Conservation (phyloP, 768 basidiomycete genomes). For the Boletus subparvulus region DNA sequence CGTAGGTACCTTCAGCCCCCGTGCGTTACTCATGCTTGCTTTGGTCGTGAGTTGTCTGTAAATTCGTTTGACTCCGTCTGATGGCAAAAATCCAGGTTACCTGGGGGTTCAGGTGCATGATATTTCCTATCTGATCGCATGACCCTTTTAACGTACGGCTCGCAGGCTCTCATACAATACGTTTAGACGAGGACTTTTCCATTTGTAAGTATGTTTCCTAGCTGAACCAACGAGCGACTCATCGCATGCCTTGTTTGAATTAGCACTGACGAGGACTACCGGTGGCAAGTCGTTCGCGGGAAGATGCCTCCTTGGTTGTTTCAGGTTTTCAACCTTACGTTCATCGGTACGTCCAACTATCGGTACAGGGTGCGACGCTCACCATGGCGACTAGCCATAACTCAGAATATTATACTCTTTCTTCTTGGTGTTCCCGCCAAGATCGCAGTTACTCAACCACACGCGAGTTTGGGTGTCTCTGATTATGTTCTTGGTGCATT, state of each 20-base stretch:
- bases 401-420: constrained; percentile 81
- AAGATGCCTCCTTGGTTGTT: constrained; percentile 55
- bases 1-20: constrained; percentile 57
- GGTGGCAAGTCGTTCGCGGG: constrained; percentile 77
- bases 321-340: constrained; percentile 59
- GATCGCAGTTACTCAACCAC: constrained; percentile 53
- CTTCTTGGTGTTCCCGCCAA: constrained; percentile 63
- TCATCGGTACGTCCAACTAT: constrained; percentile 55
- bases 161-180: constrained; percentile 75
- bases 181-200: constrained; percentile 78
- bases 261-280: constrained; percentile 87
- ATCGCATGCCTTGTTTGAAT: background rate
- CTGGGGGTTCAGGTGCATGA: constrained; percentile 62
- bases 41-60: constrained; percentile 48
- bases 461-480: constrained; percentile 48
- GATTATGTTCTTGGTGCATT: constrained; percentile 63
- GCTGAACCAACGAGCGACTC: background rate
- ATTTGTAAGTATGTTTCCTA: constrained; percentile 45
- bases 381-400: constrained; percentile 44
- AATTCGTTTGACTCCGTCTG: background rate
- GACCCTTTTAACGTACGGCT: constrained; percentile 25
- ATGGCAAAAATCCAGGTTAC: constrained; percentile 30
- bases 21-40: constrained; percentile 72
- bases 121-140: constrained; percentile 6
- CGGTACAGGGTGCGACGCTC: background rate